Base-by-base conservation (phyloP, 148 eudicot species). In the Pouteria glomerata region DNA sequence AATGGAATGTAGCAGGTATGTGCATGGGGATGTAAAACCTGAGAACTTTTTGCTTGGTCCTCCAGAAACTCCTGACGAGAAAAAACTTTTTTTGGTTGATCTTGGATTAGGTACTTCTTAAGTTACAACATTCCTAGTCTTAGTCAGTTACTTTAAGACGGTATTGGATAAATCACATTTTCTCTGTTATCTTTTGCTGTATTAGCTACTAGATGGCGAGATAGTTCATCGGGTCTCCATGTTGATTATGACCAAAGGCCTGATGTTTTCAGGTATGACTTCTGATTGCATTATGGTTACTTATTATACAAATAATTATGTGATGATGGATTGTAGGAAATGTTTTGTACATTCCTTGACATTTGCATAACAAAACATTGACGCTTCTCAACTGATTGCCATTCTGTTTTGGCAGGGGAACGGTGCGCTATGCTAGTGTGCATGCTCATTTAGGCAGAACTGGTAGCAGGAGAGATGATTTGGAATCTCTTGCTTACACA, bases 361-460 rank as follows among this genome's bases (percentile, higher is more conserved):
- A 37, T n/a, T 63, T 33, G n/a, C 11, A n/a, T 33, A 11, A 2
- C 11, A 23, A 33, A 27, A 19, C n/a, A 37, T 19, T 51, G 27
- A 16, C 63, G 29, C 59, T 44, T 31, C 24, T 35, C 68, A 34
- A 27, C 34, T 71, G 44, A 73, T 73, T 47, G 34, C 29, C 69
- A 27, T 66, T 65, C 44, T 68, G 69, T 50, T 61, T 30, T 42
- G 59, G 67, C 78, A 90, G 97, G 82, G 97, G 97, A 71, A 90
- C 97, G 6, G 91, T 90, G 47, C 91, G 97, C 12, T 90, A 90
- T 76, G 97, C 97, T 33, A 88, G 97, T 80, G 97, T 85, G 18
- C 91, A 90, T 88, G 97, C 97, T 75, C 97, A 90, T 75, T 81
- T 90, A 65, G 97, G 97, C 42, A 86, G 97, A 79, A 86, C 81